Percentiles rank a stretch among this genome's conserved stretches.
phyloP scores from a whole-genome alignment of 2,329 filamentous ascomycete species.

The Cercospora beticola region DNA sequence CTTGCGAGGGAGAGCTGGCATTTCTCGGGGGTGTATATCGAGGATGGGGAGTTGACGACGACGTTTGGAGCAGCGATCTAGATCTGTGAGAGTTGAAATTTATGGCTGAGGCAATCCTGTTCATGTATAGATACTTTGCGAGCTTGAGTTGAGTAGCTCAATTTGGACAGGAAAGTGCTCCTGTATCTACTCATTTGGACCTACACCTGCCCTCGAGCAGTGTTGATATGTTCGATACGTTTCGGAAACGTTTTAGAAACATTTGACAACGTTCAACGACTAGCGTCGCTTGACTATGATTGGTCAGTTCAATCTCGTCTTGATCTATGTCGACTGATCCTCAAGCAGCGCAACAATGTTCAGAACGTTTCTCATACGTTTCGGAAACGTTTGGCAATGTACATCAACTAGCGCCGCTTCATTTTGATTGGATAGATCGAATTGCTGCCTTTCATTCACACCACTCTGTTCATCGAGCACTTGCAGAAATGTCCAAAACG shows the following conservation, averaged over 20 bases:
- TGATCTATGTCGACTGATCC: not conserved
- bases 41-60: slow-evolving; percentile 51
- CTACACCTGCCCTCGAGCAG: not conserved
- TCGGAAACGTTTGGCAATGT: not conserved
- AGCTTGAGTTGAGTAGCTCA: not conserved
- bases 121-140: not conserved
- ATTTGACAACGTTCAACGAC: not conserved
- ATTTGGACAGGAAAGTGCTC: not conserved
- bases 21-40: slow-evolving; percentile 70
- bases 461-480: not conserved
- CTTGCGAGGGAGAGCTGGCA: slow-evolving; percentile 65
- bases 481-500: not conserved
- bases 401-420: not conserved
- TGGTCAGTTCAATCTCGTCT: not conserved
- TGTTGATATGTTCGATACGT: not conserved
- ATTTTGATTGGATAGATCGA: not conserved
- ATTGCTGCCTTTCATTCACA: not conserved
- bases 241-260: not conserved
- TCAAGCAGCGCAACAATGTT: not conserved
- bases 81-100: not conserved
- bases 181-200: not conserved
- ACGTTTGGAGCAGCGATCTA: not conserved
- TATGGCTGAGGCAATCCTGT: not conserved
- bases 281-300: not conserved
- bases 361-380: not conserved